These are phyloP conservation scores for Fusarium cicatricum DNA, from an alignment of 2,329 filamentous ascomycete genomes.

Conservation along the genomic window DNA sequence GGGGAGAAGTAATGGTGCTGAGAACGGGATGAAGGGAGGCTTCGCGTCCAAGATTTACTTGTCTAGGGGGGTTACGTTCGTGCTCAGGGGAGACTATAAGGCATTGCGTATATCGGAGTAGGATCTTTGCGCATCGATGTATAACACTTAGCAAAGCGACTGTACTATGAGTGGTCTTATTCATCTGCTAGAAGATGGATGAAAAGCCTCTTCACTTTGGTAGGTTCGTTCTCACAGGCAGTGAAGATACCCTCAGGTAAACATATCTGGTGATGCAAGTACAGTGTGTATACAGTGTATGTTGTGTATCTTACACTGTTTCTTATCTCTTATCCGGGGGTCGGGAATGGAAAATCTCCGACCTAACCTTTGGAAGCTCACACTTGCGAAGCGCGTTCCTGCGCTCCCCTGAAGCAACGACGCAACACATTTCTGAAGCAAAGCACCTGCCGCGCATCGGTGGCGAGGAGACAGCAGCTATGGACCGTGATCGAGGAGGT, in stretches of 20 bases:
- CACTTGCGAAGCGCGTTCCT: constrained; percentile 37
- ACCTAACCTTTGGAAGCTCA: constrained; percentile 21
- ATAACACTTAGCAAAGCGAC: constrained; percentile 5
- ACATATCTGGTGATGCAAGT: not conserved
- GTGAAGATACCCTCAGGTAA: no score
- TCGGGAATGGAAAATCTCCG: constrained; percentile 38
- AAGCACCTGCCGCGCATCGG: constrained; percentile 20
- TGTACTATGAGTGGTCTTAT: not conserved
- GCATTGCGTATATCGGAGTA: not conserved
- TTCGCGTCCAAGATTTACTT: constrained; percentile 3
- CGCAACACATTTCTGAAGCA: constrained; percentile 5
- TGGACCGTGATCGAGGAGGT: constrained; percentile 52
- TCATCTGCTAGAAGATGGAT: not conserved
- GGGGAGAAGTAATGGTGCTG: constrained; percentile 52
- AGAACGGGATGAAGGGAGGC: not conserved
- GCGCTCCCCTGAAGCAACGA: constrained; percentile 22
- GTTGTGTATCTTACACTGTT: not conserved
- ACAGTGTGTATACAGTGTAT: constrained; percentile 1
- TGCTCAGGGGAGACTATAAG: not conserved
- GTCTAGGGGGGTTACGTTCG: not conserved
- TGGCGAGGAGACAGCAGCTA: constrained; percentile 22
- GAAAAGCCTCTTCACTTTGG: no score
- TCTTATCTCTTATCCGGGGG: constrained; percentile 36
- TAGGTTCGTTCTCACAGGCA: no score
- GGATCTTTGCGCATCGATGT: not conserved